These are phyloP conservation scores for Fusarium cyanostomum DNA, from an alignment of 2,329 filamentous ascomycete genomes.

Conservation along the genomic window DNA sequence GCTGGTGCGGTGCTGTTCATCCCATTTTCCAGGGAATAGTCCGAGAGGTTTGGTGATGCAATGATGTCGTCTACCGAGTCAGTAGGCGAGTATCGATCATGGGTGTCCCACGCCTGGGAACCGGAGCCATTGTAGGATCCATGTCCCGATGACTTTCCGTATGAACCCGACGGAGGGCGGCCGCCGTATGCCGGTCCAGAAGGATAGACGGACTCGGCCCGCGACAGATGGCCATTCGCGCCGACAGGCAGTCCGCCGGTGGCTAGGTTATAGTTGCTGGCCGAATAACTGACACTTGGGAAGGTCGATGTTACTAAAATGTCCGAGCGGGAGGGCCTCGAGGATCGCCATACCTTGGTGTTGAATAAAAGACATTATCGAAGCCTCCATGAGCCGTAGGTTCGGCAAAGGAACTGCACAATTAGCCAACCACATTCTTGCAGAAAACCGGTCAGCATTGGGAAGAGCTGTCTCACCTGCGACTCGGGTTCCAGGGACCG, in stretches of 20 bases:
- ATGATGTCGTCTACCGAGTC: slow-evolving; percentile 68
- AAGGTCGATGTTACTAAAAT: slow-evolving; percentile 48
- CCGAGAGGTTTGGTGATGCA: slow-evolving; percentile 67
- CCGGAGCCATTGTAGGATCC: slow-evolving; percentile 54
- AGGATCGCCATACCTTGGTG: slow-evolving; percentile 51
- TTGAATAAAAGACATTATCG: slow-evolving; percentile 51
- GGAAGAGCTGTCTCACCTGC: slow-evolving; percentile 57
- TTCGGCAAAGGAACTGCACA: slow-evolving; percentile 47
- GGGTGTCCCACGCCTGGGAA: slow-evolving; percentile 58
- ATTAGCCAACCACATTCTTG: slow-evolving; percentile 37
- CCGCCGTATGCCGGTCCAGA: slow-evolving; percentile 54
- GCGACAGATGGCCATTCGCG: slow-evolving; percentile 50
- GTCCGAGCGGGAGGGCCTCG: slow-evolving; percentile 22
- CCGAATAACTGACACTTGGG: slow-evolving; percentile 56
- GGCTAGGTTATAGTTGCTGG: slow-evolving; percentile 46
- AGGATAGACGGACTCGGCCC: slow-evolving; percentile 53
- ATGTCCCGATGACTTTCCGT: slow-evolving; percentile 45
- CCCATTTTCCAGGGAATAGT: slow-evolving; percentile 66
- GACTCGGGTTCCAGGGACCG: slow-evolving; percentile 60
- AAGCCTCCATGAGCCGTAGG: slow-evolving; percentile 47
- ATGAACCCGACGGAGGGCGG: slow-evolving; percentile 54
- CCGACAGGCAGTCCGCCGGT: slow-evolving; percentile 39
- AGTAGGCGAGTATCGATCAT: slow-evolving; percentile 63
- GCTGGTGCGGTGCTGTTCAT: slow-evolving; percentile 52
- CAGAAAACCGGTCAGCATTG: slow-evolving; percentile 7